Percentiles rank a stretch among this genome's conserved stretches.
Evolutionary conservation across 768 basidiomycete genomes (phyloP).

Genomic region (Exsudoporus frostii): DNA sequence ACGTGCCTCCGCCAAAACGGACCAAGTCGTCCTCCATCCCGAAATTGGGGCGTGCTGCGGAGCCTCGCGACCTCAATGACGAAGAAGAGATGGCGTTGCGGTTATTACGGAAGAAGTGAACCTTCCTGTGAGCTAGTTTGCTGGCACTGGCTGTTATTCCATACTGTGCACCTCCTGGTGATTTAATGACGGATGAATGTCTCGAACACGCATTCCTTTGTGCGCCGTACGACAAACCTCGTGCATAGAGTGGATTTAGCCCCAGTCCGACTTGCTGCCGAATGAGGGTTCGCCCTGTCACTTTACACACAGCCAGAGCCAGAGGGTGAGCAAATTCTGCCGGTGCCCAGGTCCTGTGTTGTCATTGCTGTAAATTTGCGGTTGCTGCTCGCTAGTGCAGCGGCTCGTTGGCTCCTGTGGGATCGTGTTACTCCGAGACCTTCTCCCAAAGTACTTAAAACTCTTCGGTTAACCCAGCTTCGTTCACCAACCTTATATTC

Average conservation of each 20-base stretch:
- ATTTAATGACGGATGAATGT: background rate
- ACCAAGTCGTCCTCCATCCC: slow-evolving; percentile 23
- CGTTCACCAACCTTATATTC: background rate
- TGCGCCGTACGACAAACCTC: background rate
- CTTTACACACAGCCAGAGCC: slow-evolving; percentile 3
- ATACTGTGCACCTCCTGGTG: background rate
- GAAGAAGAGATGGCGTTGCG: slow-evolving; percentile 65
- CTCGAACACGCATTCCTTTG: background rate
- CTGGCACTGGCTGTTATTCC: slow-evolving; percentile 2
- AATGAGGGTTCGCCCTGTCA: background rate
- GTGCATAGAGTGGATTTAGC: slow-evolving; percentile 6
- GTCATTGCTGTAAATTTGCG: slow-evolving; percentile 17
- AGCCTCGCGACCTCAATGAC: slow-evolving; percentile 41
- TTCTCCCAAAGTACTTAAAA: slow-evolving; percentile 1
- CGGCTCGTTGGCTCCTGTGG: slow-evolving; percentile 9
- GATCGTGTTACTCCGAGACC: background rate
- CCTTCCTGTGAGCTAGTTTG: slow-evolving; percentile 1
- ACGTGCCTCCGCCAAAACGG: slow-evolving; percentile 32
- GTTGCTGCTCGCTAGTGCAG: slow-evolving; percentile 3
- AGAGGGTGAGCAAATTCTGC: slow-evolving; percentile 13
- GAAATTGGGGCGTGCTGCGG: slow-evolving; percentile 27
- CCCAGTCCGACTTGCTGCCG: background rate
- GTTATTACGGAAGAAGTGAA: slow-evolving; percentile 42
- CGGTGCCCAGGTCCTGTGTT: background rate
- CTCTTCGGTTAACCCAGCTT: background rate